Evolutionary conservation across 495 filamentous ascomycete species (phyloP).

Genomic region (Xylaria nigripes): DNA sequence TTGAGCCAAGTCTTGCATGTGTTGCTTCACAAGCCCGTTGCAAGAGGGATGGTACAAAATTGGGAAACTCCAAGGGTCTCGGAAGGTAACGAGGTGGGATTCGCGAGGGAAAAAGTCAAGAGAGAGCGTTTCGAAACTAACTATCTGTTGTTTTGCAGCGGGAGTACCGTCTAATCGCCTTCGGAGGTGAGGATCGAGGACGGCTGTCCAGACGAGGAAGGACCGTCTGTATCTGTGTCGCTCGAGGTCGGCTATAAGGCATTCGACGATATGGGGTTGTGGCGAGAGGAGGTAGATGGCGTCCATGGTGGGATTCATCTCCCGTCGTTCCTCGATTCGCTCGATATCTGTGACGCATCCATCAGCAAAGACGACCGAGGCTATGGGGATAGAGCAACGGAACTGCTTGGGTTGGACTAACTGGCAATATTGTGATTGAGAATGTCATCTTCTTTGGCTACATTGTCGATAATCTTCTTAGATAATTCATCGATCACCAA

Average conservation of each 20-base stretch:
- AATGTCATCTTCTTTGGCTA: constrained; percentile 88
- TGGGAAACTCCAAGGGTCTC: constrained; percentile 91
- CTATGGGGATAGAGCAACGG: neutral
- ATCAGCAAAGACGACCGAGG: constrained; percentile 15
- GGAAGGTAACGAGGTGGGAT: constrained; percentile 82
- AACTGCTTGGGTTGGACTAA: constrained; percentile 38
- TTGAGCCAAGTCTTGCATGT: constrained; percentile 74
- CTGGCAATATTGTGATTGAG: constrained; percentile 91
- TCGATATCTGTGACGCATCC: constrained; percentile 62
- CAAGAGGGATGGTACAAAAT: constrained; percentile 86
- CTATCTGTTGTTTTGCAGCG: constrained; percentile 62
- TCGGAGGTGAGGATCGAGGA: constrained; percentile 34
- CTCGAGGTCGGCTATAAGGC: constrained; percentile 85
- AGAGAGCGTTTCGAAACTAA: constrained; percentile 61
- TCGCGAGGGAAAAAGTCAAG: constrained; percentile 86
- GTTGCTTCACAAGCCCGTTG: constrained; percentile 68
- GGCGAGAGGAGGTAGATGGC: constrained; percentile 88
- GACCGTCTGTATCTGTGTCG: constrained; percentile 64
- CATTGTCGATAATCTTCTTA: constrained; percentile 75
- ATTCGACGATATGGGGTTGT: constrained; percentile 78
- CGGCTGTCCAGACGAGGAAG: constrained; percentile 75
- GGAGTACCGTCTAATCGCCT: constrained; percentile 35
- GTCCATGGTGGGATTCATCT: constrained; percentile 76
- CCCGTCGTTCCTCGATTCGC: constrained; percentile 75
- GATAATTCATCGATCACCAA: constrained; percentile 76